These are phyloP conservation scores for Paramecium pentaurelia DNA, from an alignment of 73 alveolate genomes.

Conservation along the genomic window DNA sequence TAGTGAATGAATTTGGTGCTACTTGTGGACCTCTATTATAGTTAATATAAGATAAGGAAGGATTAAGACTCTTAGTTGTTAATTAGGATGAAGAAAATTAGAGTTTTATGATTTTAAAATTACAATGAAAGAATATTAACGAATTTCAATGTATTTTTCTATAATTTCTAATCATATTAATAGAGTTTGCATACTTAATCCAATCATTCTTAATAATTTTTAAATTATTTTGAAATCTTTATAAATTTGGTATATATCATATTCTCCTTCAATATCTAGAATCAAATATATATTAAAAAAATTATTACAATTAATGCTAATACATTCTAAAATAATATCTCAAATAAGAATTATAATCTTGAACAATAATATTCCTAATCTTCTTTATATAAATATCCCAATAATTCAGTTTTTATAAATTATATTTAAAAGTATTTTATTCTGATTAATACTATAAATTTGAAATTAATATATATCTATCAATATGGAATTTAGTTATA, in stretches of 20 bases:
- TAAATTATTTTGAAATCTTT: too few species aligned
- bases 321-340: too few species aligned
- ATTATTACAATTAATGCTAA: too few species aligned
- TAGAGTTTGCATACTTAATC: background rate
- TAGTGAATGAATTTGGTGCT: constrained; percentile 25
- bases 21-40: constrained; percentile 36
- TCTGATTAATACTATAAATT: background rate
- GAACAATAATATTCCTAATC: too few species aligned
- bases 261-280: too few species aligned
- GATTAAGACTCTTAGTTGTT: background rate
- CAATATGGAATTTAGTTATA: background rate
- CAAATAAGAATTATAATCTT: too few species aligned
- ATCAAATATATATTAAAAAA: too few species aligned
- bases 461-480: background rate
- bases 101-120: background rate
- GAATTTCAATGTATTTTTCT: too few species aligned
- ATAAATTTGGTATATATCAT: too few species aligned
- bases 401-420: background rate
- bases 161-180: background rate
- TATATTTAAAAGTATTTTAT: too few species aligned
- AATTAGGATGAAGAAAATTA: background rate
- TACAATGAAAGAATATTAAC: background rate
- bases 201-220: too few species aligned
- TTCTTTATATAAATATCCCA: too few species aligned
- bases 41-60: background rate